Conservation (phyloP, 1,139 yeast genomes). For the Kurtzmaniella quercitrusa region DNA sequence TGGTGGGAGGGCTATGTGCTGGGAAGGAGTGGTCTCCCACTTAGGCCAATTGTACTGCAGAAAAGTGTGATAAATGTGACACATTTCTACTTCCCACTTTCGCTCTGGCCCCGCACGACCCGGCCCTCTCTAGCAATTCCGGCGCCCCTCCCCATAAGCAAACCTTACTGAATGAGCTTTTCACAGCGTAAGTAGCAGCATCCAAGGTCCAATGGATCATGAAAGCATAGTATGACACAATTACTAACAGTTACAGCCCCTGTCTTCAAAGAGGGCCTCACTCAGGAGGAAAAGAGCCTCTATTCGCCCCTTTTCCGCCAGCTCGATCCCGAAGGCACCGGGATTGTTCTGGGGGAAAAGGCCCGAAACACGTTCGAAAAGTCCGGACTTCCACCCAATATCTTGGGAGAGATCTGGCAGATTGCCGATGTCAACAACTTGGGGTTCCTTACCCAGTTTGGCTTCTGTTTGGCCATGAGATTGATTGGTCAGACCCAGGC, state of each 20-base stretch:
- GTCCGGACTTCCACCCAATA: constrained; percentile 74
- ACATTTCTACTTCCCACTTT: not conserved
- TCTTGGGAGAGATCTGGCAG: constrained; percentile 92
- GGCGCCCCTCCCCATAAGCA: not conserved
- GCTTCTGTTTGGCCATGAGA: constrained; percentile 84
- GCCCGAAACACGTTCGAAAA: constrained; percentile 85
- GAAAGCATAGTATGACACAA: not conserved
- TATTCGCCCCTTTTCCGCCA: constrained; percentile 73
- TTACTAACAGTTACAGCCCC: constrained; percentile 20
- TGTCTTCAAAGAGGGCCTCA: constrained; percentile 49
- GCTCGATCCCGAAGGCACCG: constrained; percentile 75
- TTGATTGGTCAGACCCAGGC: constrained; percentile 84
- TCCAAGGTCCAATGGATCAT: not conserved
- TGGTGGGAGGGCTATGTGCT: too few species aligned
- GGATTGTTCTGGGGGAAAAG: constrained; percentile 84
- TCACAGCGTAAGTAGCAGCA: constrained; percentile 22
- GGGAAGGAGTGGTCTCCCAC: too few species aligned
- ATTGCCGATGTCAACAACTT: constrained; percentile 78
- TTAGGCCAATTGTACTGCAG: too few species aligned
- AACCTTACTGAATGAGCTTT: constrained; percentile 17
- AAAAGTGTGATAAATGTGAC: too few species aligned
- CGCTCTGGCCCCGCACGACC: not conserved
- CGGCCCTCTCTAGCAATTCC: not conserved
- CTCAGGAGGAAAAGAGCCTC: constrained; percentile 72
- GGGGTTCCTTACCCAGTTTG: constrained; percentile 79